Evolutionary conservation across 2,329 filamentous ascomycete genomes (phyloP).

Genomic region (Chaetomium olivaceum): DNA sequence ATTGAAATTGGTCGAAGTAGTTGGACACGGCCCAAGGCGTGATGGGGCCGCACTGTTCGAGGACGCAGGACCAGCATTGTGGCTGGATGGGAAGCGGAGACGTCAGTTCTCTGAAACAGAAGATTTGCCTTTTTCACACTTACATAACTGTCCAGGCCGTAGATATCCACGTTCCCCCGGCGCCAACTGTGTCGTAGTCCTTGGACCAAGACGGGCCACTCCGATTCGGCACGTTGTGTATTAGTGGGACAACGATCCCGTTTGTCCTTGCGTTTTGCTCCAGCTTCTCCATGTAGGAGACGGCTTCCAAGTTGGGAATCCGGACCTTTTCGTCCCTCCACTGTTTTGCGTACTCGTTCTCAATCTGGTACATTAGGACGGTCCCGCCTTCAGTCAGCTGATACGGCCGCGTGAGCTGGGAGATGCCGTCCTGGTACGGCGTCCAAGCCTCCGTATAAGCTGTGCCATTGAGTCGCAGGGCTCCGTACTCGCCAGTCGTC

Average conservation of each 20-base stretch:
- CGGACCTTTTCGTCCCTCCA: background rate
- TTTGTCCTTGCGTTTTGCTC: constrained; percentile 2
- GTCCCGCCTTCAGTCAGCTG: constrained; percentile 12
- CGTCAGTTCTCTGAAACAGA: background rate
- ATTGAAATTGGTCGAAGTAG: constrained; percentile 10
- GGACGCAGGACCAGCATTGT: constrained; percentile 17
- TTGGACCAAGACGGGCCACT: constrained; percentile 1
- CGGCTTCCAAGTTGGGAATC: background rate
- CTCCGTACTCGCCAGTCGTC: background rate
- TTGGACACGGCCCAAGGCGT: constrained; percentile 5
- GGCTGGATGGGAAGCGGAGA: background rate
- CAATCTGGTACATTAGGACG: constrained; percentile 14
- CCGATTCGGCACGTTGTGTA: constrained; percentile 9
- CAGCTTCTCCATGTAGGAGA: constrained; percentile 13
- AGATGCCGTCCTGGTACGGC: constrained; percentile 6
- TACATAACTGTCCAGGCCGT: constrained; percentile 13
- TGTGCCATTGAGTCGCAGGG: background rate
- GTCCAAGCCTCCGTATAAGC: constrained; percentile 9
- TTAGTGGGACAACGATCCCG: constrained; percentile 5
- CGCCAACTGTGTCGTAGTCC: constrained; percentile 14
- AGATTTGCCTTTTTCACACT: background rate
- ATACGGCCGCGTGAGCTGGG: background rate
- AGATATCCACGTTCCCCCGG: constrained; percentile 14
- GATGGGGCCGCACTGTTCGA: background rate
- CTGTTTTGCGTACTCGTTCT: constrained; percentile 11